Conservation (phyloP, 441 rosid genomes). For the Rhodomyrtus psidioides region DNA sequence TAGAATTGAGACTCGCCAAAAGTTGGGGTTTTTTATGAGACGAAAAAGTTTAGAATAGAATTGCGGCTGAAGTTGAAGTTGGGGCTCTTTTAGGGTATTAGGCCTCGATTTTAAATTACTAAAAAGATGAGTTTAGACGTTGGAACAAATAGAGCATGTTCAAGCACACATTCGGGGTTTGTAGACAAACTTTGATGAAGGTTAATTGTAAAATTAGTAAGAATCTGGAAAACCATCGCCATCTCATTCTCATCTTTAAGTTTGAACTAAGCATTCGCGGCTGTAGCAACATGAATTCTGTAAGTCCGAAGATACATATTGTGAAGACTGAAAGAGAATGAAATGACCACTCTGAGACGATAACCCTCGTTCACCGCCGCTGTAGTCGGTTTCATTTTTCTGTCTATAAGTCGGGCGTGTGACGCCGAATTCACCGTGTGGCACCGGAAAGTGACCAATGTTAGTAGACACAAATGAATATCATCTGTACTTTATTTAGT, state of each 20-base stretch:
- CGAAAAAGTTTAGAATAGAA: no score
- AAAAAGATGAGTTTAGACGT: neutral
- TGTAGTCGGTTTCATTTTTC: neutral
- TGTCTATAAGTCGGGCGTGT: neutral
- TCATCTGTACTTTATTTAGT: neutral
- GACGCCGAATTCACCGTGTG: neutral
- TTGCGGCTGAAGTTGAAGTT: no score
- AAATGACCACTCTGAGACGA: neutral
- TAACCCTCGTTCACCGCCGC: neutral
- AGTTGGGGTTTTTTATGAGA: no score
- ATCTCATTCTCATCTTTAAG: neutral
- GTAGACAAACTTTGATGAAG: no score
- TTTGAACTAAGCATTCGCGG: neutral
- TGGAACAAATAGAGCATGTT: neutral
- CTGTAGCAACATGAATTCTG: neutral
- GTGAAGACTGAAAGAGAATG: neutral
- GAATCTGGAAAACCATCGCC: neutral
- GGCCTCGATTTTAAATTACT: neutral
- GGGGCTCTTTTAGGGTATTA: no score
- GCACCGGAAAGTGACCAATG: neutral
- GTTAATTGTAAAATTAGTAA: no score
- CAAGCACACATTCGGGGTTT: neutral
- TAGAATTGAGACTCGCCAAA: no score
- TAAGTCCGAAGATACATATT: no score
- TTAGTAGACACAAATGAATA: neutral